These are phyloP conservation scores for Centella asiatica DNA, from an alignment of 129 eudicot species.

Conservation along the genomic window DNA sequence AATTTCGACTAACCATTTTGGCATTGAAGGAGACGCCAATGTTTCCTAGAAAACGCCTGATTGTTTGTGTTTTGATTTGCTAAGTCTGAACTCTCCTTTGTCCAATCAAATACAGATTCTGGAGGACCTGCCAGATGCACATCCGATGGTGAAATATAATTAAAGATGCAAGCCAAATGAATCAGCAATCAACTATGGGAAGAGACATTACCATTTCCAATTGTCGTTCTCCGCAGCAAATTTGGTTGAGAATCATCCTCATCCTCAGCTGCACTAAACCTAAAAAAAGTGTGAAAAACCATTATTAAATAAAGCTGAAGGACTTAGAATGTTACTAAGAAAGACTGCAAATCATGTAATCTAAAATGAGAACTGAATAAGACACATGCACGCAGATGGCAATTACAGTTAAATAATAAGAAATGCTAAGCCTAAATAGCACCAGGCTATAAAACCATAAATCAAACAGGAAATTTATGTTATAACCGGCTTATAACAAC, in stretches of 20 bases:
- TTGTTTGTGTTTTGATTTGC: conserved; percentile 62
- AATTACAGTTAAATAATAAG: not conserved
- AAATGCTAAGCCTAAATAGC: not conserved
- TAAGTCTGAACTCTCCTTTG: conserved; percentile 77
- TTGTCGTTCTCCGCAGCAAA: conserved; percentile 83
- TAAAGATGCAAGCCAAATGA: not conserved
- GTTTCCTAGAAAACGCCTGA: conserved; percentile 90
- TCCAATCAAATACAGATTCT: conserved; percentile 92
- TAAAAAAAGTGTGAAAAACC: conserved; percentile 19
- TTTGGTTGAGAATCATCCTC: conserved; percentile 66
- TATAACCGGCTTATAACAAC: not conserved
- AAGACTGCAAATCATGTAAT: not conserved
- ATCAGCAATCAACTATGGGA: conserved; percentile 1
- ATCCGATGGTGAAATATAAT: conserved; percentile 8
- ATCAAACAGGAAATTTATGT: too few species aligned
- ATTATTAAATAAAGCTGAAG: too few species aligned
- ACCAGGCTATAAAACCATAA: not conserved
- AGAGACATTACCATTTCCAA: conserved; percentile 66
- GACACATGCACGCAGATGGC: not conserved
- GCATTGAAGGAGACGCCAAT: conserved; percentile 99
- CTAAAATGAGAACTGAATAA: not conserved
- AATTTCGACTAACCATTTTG: conserved; percentile 62
- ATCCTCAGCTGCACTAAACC: conserved; percentile 94
- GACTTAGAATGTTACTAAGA: not conserved
- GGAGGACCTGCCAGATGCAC: conserved; percentile 68